phyloP scores from a whole-genome alignment of 2,329 filamentous ascomycete genomes.

The Aspergillus fijiensis region DNA sequence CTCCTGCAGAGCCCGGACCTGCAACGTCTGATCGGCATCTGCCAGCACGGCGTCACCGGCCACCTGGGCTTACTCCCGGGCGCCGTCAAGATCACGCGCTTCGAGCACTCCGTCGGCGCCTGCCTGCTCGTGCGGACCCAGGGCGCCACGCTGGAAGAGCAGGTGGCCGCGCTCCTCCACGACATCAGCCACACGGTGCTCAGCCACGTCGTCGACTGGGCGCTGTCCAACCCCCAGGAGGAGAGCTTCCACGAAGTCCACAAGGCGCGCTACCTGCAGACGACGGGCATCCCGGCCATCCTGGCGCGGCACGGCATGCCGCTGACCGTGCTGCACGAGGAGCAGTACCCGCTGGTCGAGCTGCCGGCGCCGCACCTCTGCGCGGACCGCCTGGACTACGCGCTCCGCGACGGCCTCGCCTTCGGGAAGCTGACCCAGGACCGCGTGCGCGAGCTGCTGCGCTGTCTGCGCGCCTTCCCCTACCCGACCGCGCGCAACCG shows the following conservation, averaged over 20 bases:
- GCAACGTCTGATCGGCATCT: constrained; percentile 36
- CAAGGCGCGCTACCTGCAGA: constrained; percentile 38
- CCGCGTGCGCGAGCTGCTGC: constrained; percentile 29
- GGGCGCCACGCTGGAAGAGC: constrained; percentile 37
- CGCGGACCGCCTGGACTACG: constrained; percentile 44
- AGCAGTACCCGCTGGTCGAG: constrained; percentile 42
- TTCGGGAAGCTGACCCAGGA: constrained; percentile 33
- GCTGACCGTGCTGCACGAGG: constrained; percentile 36
- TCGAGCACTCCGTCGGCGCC: constrained; percentile 44
- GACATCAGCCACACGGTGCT: constrained; percentile 43
- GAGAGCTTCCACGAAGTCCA: constrained; percentile 44
- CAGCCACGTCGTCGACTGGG: constrained; percentile 44
- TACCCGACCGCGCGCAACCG: constrained; percentile 23
- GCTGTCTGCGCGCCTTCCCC: constrained; percentile 32
- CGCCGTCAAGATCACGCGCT: constrained; percentile 33
- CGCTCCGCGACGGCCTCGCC: constrained; percentile 37
- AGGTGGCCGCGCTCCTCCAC: constrained; percentile 42
- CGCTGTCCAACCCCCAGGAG: constrained; percentile 38
- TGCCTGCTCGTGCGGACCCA: constrained; percentile 41
- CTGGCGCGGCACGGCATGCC: constrained; percentile 33
- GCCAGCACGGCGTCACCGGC: constrained; percentile 40
- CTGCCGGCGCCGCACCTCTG: constrained; percentile 40
- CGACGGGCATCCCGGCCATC: constrained; percentile 35
- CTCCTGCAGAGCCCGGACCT: constrained; percentile 37
- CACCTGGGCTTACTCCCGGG: constrained; percentile 35